These are phyloP conservation scores for Ceratocystis destructans DNA, from an alignment of 2,329 filamentous ascomycete genomes.

Conservation along the genomic window DNA sequence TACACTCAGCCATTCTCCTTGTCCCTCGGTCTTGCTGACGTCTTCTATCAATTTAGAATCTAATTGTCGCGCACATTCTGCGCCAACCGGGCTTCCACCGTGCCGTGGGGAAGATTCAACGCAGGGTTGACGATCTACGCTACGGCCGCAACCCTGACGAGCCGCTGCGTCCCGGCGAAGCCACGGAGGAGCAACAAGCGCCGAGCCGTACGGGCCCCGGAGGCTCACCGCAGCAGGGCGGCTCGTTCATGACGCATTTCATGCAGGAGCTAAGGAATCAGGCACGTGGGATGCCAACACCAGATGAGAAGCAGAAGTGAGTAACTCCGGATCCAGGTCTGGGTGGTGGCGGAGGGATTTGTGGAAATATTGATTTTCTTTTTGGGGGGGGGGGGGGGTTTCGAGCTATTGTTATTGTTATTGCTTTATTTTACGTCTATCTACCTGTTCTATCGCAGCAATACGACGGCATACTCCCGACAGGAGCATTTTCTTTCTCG, in stretches of 20 bases:
- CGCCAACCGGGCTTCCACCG: slow-evolving; percentile 39
- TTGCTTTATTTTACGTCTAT: too few relatives aligned
- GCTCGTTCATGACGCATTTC: slow-evolving; percentile 35
- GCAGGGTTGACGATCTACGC: slow-evolving; percentile 34
- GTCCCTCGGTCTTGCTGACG: not conserved
- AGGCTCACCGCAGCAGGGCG: slow-evolving; percentile 24
- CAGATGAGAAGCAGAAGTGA: not conserved
- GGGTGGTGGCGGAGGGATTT: not conserved
- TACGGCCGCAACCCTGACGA: slow-evolving; percentile 38
- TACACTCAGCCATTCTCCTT: not conserved
- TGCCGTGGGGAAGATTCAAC: slow-evolving; percentile 39
- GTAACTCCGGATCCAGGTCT: not conserved
- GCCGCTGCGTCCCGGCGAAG: slow-evolving; percentile 38
- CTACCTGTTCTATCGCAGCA: too few relatives aligned
- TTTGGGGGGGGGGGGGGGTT: too few relatives aligned
- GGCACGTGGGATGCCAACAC: slow-evolving; percentile 20
- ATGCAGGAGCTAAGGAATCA: slow-evolving; percentile 40
- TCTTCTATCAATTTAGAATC: slow-evolving; percentile 23
- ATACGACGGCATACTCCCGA: too few relatives aligned
- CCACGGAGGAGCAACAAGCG: slow-evolving; percentile 28
- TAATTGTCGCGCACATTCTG: slow-evolving; percentile 28
- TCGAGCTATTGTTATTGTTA: too few relatives aligned
- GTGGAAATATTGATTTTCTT: not conserved
- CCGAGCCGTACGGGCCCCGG: slow-evolving; percentile 34
- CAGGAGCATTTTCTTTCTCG: too few relatives aligned